Evolutionary conservation across 2,329 filamentous ascomycete genomes (phyloP).

Genomic region (Botrytis cinerea): DNA sequence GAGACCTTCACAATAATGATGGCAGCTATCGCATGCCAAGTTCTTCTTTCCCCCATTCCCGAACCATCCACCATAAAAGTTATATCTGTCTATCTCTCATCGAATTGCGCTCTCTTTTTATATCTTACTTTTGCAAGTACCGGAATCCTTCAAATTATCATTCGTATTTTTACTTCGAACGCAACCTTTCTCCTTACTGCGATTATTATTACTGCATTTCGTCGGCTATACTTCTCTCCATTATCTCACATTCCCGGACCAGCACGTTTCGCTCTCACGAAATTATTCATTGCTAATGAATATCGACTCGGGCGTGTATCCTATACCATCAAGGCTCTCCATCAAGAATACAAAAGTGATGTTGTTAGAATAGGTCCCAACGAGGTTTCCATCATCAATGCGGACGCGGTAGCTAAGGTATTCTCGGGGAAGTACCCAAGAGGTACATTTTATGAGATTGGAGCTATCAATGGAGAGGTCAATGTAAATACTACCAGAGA

Average conservation of each 20-base stretch:
- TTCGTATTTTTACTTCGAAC: conserved; percentile 9
- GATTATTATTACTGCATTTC: conserved; percentile 23
- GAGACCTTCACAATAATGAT: not conserved
- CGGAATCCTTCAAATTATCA: not conserved
- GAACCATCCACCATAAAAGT: conserved; percentile 7
- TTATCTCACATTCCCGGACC: conserved; percentile 35
- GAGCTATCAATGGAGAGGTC: conserved; percentile 24
- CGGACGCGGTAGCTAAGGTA: conserved; percentile 27
- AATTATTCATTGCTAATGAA: conserved; percentile 31
- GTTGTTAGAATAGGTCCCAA: conserved; percentile 30
- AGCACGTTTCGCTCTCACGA: conserved; percentile 34
- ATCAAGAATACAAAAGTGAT: conserved; percentile 36
- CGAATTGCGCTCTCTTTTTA: not conserved
- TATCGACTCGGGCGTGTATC: conserved; percentile 26
- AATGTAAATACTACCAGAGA: conserved; percentile 28
- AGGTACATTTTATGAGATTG: conserved; percentile 28
- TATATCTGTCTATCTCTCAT: not conserved
- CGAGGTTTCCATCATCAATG: conserved; percentile 39
- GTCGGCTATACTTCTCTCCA: conserved; percentile 32
- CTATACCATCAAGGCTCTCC: conserved; percentile 28
- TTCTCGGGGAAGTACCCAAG: conserved; percentile 30
- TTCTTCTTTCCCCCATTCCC: not conserved
- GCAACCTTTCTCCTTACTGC: conserved; percentile 23
- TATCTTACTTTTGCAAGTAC: not conserved
- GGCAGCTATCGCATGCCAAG: not conserved